A percentile compares a stretch with the other conserved stretches of the same genome.
Conservation (phyloP, 148 eudicot species). For the Spergularia marina region DNA sequence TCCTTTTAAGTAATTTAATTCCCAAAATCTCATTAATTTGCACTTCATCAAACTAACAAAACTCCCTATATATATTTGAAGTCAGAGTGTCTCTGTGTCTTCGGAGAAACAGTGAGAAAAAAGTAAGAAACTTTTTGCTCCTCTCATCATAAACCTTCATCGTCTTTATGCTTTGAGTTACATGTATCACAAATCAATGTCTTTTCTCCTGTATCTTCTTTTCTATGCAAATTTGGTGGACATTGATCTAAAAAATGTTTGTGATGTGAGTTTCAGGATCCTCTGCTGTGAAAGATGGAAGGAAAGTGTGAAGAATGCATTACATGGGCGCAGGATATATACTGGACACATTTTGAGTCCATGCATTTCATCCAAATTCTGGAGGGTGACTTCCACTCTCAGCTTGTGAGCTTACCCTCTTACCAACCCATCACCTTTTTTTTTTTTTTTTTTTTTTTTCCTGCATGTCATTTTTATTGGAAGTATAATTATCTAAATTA, state of each 20-base stretch:
- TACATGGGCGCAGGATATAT: conserved; percentile 37
- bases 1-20: too few species aligned
- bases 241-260: not conserved
- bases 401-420: conserved; percentile 38
- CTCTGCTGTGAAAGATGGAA: conserved; percentile 27
- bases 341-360: conserved; percentile 45
- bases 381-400: conserved; percentile 32
- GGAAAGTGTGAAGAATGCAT: conserved; percentile 37
- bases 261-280: not conserved
- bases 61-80: too few species aligned
- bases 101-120: too few species aligned
- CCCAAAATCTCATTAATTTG: too few species aligned
- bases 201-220: too few species aligned
- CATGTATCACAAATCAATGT: too few species aligned
- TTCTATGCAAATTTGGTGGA: too few species aligned
- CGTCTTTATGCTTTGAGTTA: too few species aligned
- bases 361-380: conserved; percentile 45
- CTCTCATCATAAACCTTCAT: too few species aligned
- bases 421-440: not conserved
- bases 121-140: too few species aligned
- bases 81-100: too few species aligned
- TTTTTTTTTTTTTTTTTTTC: not conserved
- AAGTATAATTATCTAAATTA: not conserved
- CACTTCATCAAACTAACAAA: too few species aligned
- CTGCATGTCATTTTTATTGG: conserved; percentile 10